phyloP scores from a whole-genome alignment of 805 yeast species.

The Saccharomyces mikatae region DNA sequence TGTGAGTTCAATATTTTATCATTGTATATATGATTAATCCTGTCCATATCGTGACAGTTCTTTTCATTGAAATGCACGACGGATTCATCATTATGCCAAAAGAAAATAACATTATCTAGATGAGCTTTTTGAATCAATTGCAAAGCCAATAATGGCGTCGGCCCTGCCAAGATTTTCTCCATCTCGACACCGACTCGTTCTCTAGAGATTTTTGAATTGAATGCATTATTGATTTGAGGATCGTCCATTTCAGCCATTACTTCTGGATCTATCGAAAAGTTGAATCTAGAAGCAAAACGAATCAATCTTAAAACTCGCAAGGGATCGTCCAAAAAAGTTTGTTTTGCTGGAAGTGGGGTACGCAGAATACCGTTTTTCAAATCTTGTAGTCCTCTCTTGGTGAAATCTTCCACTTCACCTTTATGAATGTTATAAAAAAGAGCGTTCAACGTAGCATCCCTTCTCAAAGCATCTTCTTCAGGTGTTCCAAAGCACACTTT shows the following conservation, averaged over 20 bases:
- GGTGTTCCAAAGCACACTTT: constrained; percentile 79
- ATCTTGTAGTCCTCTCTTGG: constrained; percentile 69
- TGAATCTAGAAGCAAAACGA: constrained; percentile 75
- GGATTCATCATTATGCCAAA: constrained; percentile 26
- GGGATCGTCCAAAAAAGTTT: constrained; percentile 92
- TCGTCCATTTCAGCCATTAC: constrained; percentile 60
- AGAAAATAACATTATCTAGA: constrained; percentile 53
- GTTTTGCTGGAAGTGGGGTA: constrained; percentile 79
- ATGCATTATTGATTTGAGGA: constrained; percentile 46
- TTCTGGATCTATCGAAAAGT: constrained; percentile 53
- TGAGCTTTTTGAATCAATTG: constrained; percentile 46
- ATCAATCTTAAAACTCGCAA: constrained; percentile 77
- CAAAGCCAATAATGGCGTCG: constrained; percentile 57
- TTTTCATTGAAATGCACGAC: constrained; percentile 16
- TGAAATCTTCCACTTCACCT: constrained; percentile 72
- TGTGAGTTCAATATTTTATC: constrained; percentile 9
- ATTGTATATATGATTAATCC: constrained; percentile 12
- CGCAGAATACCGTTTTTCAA: constrained; percentile 60
- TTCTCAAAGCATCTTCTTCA: constrained; percentile 77
- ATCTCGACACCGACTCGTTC: constrained; percentile 87
- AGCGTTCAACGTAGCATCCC: constrained; percentile 95
- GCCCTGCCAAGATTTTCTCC: constrained; percentile 62
- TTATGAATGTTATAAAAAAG: constrained; percentile 75
- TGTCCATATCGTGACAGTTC: constrained; percentile 9
- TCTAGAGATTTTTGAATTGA: constrained; percentile 69